phyloP scores from a whole-genome alignment of 2,329 filamentous ascomycete species.

The Paracorniculantispora psalliotae region DNA sequence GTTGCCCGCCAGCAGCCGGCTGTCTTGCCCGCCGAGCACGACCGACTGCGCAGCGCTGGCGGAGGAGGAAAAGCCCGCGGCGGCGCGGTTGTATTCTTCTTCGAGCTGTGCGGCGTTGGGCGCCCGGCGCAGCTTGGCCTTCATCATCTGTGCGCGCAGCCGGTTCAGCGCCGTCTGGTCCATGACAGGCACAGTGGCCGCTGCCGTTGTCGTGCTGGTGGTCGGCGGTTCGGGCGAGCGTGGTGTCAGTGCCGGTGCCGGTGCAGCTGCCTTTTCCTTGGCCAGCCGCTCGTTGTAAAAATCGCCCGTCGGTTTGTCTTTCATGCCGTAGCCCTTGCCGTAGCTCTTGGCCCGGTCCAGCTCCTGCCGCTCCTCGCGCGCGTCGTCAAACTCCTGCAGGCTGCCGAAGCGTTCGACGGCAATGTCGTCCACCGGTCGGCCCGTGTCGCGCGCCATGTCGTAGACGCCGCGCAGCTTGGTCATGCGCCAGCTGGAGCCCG shows the following conservation, averaged over 20 bases:
- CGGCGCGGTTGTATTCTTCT: slow-evolving; percentile 73
- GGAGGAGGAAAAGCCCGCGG: slow-evolving; percentile 52
- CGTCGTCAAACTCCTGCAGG: slow-evolving; percentile 82
- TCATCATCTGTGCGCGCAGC: slow-evolving; percentile 91
- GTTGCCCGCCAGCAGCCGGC: slow-evolving; percentile 74
- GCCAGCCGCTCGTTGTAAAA: slow-evolving; percentile 73
- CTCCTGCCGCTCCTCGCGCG: slow-evolving; percentile 88
- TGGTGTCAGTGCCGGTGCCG: no score
- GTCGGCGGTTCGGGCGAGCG: slow-evolving; percentile 34
- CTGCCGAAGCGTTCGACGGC: slow-evolving; percentile 78
- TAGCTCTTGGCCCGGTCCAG: slow-evolving; percentile 78
- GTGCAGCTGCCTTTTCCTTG: slow-evolving; percentile 33
- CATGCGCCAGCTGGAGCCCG: slow-evolving; percentile 93
- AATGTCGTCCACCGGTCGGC: slow-evolving; percentile 71
- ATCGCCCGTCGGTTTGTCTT: slow-evolving; percentile 83
- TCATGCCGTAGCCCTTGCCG: slow-evolving; percentile 76
- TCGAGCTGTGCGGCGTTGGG: slow-evolving; percentile 74
- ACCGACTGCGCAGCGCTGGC: slow-evolving; percentile 59
- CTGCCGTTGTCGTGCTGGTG: not conserved
- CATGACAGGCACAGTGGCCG: slow-evolving; percentile 37
- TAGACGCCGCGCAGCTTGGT: slow-evolving; percentile 87
- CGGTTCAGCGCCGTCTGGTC: slow-evolving; percentile 82
- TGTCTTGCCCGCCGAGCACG: slow-evolving; percentile 83
- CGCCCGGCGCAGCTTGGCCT: slow-evolving; percentile 78
- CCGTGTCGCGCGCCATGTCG: slow-evolving; percentile 67